phyloP scores from a whole-genome alignment of 2,329 filamentous ascomycete genomes.

The Phoma herbarum region DNA sequence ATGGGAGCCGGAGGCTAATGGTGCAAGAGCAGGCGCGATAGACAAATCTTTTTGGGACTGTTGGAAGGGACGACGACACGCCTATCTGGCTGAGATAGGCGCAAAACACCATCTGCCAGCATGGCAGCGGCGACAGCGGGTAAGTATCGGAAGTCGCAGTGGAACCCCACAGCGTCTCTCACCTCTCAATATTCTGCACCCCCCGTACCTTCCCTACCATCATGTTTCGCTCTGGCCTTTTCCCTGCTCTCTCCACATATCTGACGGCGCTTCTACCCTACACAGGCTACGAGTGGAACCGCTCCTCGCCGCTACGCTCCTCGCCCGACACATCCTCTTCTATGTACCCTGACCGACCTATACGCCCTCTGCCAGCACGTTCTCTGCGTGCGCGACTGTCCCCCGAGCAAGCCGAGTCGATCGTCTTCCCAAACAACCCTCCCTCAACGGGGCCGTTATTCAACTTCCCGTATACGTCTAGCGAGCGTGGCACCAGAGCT shows the following conservation, averaged over 20 bases:
- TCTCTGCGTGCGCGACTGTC: constrained; percentile 87
- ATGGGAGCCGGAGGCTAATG: constrained; percentile 27
- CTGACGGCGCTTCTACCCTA: constrained; percentile 46
- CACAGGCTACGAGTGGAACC: constrained; percentile 54
- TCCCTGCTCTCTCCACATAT: constrained; percentile 40
- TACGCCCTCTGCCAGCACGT: constrained; percentile 89
- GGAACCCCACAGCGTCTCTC: constrained; percentile 33
- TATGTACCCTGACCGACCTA: constrained; percentile 87
- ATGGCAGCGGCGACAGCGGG: constrained; percentile 55
- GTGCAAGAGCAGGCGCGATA: constrained; percentile 27
- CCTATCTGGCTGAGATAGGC: constrained; percentile 26
- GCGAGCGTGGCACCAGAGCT: constrained; percentile 40
- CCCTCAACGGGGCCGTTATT: constrained; percentile 77
- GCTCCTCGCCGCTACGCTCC: constrained; percentile 52
- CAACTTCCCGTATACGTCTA: constrained; percentile 66
- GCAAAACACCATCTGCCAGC: constrained; percentile 37
- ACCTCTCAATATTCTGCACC: constrained; percentile 33
- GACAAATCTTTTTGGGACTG: constrained; percentile 19
- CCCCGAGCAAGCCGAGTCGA: constrained; percentile 81
- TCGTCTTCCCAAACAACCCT: constrained; percentile 82
- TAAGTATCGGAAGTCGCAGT: constrained; percentile 43
- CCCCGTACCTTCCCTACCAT: constrained; percentile 24
- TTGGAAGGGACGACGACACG: constrained; percentile 15
- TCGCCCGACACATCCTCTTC: constrained; percentile 77
- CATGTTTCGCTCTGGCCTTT: constrained; percentile 31